These are phyloP conservation scores for Trichosporon coremiiforme DNA, from an alignment of 1,284 basidiomycete species.

Conservation along the genomic window DNA sequence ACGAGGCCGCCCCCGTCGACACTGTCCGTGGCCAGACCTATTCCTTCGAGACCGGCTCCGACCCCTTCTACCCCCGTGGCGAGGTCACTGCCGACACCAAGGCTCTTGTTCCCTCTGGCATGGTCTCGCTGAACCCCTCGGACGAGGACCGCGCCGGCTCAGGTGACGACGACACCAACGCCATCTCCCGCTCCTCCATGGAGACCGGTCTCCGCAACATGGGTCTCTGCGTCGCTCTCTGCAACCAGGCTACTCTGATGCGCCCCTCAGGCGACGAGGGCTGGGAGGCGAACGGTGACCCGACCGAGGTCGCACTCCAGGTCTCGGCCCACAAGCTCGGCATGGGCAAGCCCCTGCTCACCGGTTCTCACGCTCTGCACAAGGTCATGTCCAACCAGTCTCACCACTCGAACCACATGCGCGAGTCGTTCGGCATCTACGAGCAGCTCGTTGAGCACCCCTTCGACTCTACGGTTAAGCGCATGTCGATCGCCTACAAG, in stretches of 20 bases:
- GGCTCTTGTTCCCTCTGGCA: constrained; percentile 34
- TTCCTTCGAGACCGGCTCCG: constrained; percentile 55
- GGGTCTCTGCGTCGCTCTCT: constrained; percentile 58
- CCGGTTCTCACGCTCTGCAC: constrained; percentile 36
- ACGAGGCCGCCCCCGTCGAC: constrained; percentile 41
- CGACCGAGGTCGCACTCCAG: constrained; percentile 68
- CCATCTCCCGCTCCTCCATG: constrained; percentile 42
- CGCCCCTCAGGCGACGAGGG: constrained; percentile 54
- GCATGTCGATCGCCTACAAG: constrained; percentile 63
- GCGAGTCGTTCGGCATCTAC: constrained; percentile 34
- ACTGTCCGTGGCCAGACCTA: constrained; percentile 53
- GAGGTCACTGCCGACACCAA: constrained; percentile 42
- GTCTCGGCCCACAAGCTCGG: constrained; percentile 64
- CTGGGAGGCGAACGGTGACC: constrained; percentile 70
- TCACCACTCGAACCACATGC: constrained; percentile 28
- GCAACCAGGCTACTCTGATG: constrained; percentile 59
- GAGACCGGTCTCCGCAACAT: constrained; percentile 53
- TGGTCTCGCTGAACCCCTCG: constrained; percentile 35
- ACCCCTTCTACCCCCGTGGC: constrained; percentile 59
- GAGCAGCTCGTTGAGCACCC: constrained; percentile 60
- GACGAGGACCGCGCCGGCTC: constrained; percentile 27
- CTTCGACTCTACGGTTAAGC: constrained; percentile 67
- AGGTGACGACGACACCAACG: constrained; percentile 26
- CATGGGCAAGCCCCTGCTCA: constrained; percentile 57
- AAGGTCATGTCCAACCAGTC: constrained; percentile 22